A percentile compares a stretch with the other conserved stretches of the same genome.
phyloP scores from a whole-genome alignment of 2,329 filamentous ascomycete species.

The Trichoderma cornu-damae region DNA sequence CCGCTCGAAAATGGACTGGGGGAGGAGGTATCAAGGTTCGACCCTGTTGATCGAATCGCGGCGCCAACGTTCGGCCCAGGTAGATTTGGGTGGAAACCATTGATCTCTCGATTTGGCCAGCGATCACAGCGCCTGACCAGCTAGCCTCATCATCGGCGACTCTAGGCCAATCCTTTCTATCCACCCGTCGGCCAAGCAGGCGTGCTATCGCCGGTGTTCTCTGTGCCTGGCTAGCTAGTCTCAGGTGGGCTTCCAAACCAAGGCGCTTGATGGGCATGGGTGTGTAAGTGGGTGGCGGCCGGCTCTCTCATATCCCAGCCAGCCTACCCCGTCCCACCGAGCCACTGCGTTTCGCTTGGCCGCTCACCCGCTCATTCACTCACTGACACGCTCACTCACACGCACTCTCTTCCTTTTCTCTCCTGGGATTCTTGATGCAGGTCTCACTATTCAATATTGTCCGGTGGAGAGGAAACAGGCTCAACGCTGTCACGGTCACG shows the following conservation, averaged over 20 bases:
- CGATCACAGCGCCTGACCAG: not conserved
- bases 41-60: not conserved
- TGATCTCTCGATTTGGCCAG: slow-evolving; percentile 11
- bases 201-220: not conserved
- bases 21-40: not conserved
- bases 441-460: not conserved
- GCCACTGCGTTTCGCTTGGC: not conserved
- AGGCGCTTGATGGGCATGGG: not conserved
- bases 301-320: not conserved
- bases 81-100: not conserved
- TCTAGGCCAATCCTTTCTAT: not conserved
- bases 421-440: not conserved
- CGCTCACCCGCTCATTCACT: too few species aligned
- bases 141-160: not conserved
- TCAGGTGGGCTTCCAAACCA: not conserved
- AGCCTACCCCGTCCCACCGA: not conserved
- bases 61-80: slow-evolving; percentile 1
- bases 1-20: not conserved
- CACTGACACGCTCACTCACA: too few species aligned
- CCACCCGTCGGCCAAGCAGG: not conserved
- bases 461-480: not conserved
- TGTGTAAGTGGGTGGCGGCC: not conserved
- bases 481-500: not conserved
- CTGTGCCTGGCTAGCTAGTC: slow-evolving; percentile 6
- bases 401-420: not conserved